Percentiles rank a stretch among this genome's conserved stretches.
Evolutionary conservation across 2,329 filamentous ascomycete species (phyloP).

Genomic region (Scedosporium boydii): DNA sequence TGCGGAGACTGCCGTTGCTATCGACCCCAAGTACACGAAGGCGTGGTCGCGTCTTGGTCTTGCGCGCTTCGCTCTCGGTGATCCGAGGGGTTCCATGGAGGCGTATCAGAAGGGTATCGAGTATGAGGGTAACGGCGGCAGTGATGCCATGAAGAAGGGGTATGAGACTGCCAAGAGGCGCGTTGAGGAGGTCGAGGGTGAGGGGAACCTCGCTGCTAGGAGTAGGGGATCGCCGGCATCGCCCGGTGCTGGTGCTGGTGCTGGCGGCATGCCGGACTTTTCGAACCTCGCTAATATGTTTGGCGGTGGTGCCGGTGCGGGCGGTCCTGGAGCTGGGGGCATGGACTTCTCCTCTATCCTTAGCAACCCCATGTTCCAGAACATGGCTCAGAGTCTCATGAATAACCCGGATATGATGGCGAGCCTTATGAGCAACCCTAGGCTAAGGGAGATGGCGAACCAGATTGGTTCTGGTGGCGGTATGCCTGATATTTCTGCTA

Average conservation of each 20-base stretch:
- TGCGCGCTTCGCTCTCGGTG: constrained; percentile 82
- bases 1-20: constrained; percentile 78
- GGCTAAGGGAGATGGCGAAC: constrained; percentile 77
- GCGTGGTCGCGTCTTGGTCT: constrained; percentile 92
- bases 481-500: constrained; percentile 73
- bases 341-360: constrained; percentile 81
- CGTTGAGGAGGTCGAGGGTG: constrained; percentile 67
- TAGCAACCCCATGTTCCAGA: constrained; percentile 97
- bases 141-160: constrained; percentile 95
- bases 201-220: constrained; percentile 28
- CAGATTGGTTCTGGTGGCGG: constrained; percentile 64
- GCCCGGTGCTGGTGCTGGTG: constrained; percentile 38
- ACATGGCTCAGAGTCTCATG: constrained; percentile 97
- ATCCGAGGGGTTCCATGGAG: constrained; percentile 86
- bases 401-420: constrained; percentile 87
- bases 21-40: constrained; percentile 92
- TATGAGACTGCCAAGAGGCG: constrained; percentile 86
- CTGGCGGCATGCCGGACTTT: constrained; percentile 63
- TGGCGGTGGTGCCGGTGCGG: constrained; percentile 42
- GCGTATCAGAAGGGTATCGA: constrained; percentile 91
- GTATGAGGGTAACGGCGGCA: constrained; percentile 85
- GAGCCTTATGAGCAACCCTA: constrained; percentile 91
- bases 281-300: constrained; percentile 63
- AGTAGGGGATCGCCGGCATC: constrained; percentile 40
- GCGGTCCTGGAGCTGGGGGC: constrained; percentile 64